These are phyloP conservation scores for Cryptococcus jaspeensis DNA, from an alignment of 1,284 basidiomycete genomes.

Conservation along the genomic window DNA sequence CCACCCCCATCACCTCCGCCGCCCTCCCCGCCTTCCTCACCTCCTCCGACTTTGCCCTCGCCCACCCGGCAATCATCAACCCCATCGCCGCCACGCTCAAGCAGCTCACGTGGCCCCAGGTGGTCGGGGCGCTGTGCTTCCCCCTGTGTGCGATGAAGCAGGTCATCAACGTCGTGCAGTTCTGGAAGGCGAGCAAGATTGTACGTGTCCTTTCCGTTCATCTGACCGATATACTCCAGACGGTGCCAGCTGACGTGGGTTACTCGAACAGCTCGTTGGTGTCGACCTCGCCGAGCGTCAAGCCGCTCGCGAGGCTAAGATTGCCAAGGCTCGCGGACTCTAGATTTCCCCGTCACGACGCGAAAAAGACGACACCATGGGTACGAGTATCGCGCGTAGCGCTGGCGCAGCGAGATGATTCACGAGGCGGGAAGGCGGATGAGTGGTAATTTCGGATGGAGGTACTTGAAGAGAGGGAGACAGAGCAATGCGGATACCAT, in stretches of 20 bases:
- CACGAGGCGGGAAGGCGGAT: no score
- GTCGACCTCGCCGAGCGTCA: constrained; percentile 82
- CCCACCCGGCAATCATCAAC: constrained; percentile 24
- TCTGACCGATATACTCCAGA: no score
- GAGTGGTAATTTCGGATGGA: no score
- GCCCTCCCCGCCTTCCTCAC: constrained; percentile 32
- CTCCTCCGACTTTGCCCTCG: constrained; percentile 20
- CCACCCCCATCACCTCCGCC: constrained; percentile 47
- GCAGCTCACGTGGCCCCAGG: constrained; percentile 73
- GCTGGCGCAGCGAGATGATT: no score
- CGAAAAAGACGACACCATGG: no score
- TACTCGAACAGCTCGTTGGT: constrained; percentile 62
- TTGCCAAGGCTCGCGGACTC: constrained; percentile 8
- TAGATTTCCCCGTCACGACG: not conserved
- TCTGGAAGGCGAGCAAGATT: constrained; percentile 98
- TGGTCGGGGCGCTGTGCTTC: constrained; percentile 65
- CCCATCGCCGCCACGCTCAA: constrained; percentile 38
- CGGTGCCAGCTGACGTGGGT: not conserved
- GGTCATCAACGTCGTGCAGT: constrained; percentile 91
- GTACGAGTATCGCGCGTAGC: no score
- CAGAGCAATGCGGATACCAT: no score
- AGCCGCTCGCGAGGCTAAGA: constrained; percentile 58
- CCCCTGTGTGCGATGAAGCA: constrained; percentile 84
- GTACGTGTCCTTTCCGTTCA: constrained; percentile 41
- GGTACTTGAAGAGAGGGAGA: no score